Percentiles rank a stretch among this genome's conserved stretches.
These are phyloP conservation scores for Podila clonocystis DNA, from an alignment of 192 early-diverging fungal species.

Conservation along the genomic window DNA sequence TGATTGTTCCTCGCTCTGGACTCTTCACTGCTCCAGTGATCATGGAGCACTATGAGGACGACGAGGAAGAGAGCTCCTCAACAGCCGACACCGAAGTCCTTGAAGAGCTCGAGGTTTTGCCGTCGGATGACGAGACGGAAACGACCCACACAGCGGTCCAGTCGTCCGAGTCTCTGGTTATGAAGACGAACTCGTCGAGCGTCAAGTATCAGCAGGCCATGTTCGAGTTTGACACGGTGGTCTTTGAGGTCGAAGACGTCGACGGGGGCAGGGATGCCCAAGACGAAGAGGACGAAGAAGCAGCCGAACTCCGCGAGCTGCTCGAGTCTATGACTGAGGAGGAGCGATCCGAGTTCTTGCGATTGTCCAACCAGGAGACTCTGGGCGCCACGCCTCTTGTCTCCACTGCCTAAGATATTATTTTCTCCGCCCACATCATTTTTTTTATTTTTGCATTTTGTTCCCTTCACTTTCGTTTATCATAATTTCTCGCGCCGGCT, in stretches of 20 bases:
- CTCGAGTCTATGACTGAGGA: conserved; percentile 35
- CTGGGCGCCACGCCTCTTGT: neutral
- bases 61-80: neutral
- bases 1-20: neutral
- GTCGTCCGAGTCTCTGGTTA: neutral
- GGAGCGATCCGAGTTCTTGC: conserved; percentile 30
- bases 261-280: neutral
- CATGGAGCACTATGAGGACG: neutral
- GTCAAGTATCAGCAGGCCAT: neutral
- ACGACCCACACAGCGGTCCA: neutral
- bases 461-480: neutral
- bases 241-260: neutral
- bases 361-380: conserved; percentile 9
- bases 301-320: conserved; percentile 23
- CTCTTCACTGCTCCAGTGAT: neutral
- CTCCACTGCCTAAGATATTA: neutral
- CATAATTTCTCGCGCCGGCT: neutral
- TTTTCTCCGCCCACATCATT: neutral
- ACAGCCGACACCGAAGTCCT: neutral
- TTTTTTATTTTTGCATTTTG: neutral
- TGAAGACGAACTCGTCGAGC: neutral
- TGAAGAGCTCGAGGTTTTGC: neutral
- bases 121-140: neutral
- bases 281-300: conserved; percentile 21
- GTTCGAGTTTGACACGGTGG: conserved; percentile 15